Conservation (phyloP, 2,329 filamentous ascomycete species). For the Colletotrichum eleusines region DNA sequence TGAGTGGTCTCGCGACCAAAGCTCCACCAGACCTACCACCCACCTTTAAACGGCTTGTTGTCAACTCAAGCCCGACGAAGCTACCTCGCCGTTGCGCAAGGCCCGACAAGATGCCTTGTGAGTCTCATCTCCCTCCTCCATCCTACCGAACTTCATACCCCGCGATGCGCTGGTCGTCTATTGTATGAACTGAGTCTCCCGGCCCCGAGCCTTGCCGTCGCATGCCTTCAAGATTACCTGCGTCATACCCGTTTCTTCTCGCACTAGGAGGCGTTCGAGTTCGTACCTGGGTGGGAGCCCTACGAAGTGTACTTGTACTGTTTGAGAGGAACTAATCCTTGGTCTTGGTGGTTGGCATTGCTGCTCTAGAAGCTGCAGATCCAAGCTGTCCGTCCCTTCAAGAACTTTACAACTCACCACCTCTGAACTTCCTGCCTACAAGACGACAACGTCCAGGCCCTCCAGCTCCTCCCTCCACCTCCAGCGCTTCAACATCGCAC, state of each 20-base stretch:
- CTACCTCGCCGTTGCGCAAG: slow-evolving; percentile 39
- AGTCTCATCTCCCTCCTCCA: slow-evolving; percentile 34
- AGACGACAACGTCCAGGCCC: slow-evolving; percentile 2
- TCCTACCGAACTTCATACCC: neutral
- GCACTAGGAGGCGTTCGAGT: slow-evolving; percentile 15
- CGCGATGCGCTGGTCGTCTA: slow-evolving; percentile 32
- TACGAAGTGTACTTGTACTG: slow-evolving; percentile 1
- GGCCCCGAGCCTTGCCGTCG: slow-evolving; percentile 27
- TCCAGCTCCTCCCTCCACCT: slow-evolving; percentile 1
- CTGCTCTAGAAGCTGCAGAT: neutral
- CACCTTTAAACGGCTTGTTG: slow-evolving; percentile 33
- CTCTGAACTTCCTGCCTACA: slow-evolving; percentile 2
- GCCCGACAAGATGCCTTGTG: slow-evolving; percentile 45
- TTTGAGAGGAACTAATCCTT: slow-evolving; percentile 7
- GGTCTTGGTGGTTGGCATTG: neutral
- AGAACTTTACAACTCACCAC: slow-evolving; percentile 17
- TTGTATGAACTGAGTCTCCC: slow-evolving; percentile 11
- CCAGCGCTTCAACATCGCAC: neutral
- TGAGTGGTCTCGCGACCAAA: slow-evolving; percentile 42
- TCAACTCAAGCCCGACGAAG: slow-evolving; percentile 40
- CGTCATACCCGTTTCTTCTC: slow-evolving; percentile 35
- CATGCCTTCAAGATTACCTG: slow-evolving; percentile 37
- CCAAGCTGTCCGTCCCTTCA: neutral
- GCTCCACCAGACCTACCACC: slow-evolving; percentile 33
- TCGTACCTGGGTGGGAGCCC: slow-evolving; percentile 10